phyloP scores from a whole-genome alignment of 2,329 filamentous ascomycete species.

The Arthrobotrys entomopaga region DNA sequence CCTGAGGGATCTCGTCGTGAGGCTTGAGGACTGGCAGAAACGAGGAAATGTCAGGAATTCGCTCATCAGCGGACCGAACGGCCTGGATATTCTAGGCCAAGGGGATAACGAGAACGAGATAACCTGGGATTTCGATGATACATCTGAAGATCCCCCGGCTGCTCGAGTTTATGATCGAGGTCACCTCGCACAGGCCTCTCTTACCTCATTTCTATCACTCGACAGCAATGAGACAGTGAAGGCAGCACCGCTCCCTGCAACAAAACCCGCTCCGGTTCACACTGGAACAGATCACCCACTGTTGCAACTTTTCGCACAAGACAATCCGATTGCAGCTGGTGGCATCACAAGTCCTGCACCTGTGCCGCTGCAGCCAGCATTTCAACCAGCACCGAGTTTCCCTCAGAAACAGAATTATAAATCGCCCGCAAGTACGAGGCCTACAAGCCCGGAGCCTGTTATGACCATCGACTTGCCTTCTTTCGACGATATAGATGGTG shows the following conservation, averaged over 20 bases:
- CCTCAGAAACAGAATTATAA: conserved; percentile 33
- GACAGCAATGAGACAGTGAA: conserved; percentile 49
- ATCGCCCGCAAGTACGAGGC: conserved; percentile 52
- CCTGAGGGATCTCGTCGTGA: conserved; percentile 57
- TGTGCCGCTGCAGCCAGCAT: conserved; percentile 42
- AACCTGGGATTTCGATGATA: conserved; percentile 53
- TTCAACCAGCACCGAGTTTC: conserved; percentile 31
- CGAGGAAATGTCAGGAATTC: conserved; percentile 58
- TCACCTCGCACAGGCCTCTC: conserved; percentile 35
- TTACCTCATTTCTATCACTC: conserved; percentile 41
- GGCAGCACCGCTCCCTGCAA: conserved; percentile 16
- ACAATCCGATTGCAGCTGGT: conserved; percentile 10
- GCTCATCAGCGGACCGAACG: conserved; percentile 52
- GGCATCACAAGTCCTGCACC: conserved; percentile 15
- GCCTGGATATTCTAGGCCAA: conserved; percentile 31
- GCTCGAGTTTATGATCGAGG: conserved; percentile 23
- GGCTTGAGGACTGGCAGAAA: conserved; percentile 58
- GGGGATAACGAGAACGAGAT: conserved; percentile 37
- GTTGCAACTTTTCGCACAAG: conserved; percentile 41
- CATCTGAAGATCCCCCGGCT: conserved; percentile 12
- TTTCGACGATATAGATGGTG: conserved; percentile 47
- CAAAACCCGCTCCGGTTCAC: conserved; percentile 21
- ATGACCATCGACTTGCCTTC: conserved; percentile 54
- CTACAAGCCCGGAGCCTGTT: conserved; percentile 48
- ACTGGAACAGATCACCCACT: conserved; percentile 48